phyloP scores from a whole-genome alignment of 2,329 filamentous ascomycete genomes.

The Chaetomium strumarium region DNA sequence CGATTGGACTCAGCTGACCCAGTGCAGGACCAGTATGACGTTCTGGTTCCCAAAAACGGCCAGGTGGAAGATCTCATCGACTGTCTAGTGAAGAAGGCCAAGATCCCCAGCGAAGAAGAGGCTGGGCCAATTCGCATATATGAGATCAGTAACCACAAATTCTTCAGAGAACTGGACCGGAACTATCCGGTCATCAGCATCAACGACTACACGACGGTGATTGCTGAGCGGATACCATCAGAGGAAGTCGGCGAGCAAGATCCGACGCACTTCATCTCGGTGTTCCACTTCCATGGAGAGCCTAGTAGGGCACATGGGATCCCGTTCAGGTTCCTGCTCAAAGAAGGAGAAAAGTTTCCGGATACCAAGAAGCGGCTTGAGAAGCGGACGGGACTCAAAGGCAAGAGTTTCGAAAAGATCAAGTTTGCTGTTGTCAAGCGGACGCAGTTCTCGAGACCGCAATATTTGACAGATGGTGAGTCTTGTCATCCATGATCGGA shows the following conservation, averaged over 20 bases:
- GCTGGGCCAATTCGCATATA: conserved; percentile 71
- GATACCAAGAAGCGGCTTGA: conserved; percentile 94
- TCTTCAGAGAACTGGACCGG: conserved; percentile 68
- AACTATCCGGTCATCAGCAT: conserved; percentile 73
- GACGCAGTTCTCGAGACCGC: conserved; percentile 67
- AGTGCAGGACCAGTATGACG: conserved; percentile 65
- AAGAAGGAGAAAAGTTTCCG: conserved; percentile 79
- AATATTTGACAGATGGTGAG: conserved; percentile 84
- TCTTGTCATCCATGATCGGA: conserved; percentile 4
- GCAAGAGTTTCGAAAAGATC: conserved; percentile 97
- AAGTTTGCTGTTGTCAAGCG: conserved; percentile 82
- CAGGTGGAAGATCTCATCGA: conserved; percentile 72
- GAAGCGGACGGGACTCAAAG: conserved; percentile 88
- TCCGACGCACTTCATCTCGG: conserved; percentile 58
- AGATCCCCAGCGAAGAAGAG: conserved; percentile 66
- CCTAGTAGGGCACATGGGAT: conserved; percentile 76
- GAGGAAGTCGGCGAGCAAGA: conserved; percentile 58
- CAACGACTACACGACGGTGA: conserved; percentile 77
- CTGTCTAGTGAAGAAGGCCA: conserved; percentile 72
- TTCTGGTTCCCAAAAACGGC: conserved; percentile 84
- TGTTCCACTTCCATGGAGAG: conserved; percentile 91
- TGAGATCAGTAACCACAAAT: conserved; percentile 75
- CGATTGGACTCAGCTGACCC: conserved; percentile 23
- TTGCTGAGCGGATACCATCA: conserved; percentile 74
- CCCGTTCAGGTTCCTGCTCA: conserved; percentile 84